These are phyloP conservation scores for Colletotrichum scovillei DNA, from an alignment of 2,329 filamentous ascomycete genomes.

Conservation along the genomic window DNA sequence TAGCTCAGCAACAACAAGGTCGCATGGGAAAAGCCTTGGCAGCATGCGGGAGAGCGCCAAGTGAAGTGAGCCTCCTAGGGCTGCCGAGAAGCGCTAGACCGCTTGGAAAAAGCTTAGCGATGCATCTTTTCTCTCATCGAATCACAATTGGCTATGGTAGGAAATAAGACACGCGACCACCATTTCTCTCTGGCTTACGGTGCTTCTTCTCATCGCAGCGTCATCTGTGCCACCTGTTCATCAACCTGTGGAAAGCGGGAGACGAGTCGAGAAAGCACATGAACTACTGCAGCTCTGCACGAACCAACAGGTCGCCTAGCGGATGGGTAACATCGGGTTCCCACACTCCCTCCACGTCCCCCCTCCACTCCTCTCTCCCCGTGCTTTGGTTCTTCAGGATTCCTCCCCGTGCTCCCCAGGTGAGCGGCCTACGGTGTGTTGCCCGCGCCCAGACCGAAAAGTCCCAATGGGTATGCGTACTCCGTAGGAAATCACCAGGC, in stretches of 20 bases:
- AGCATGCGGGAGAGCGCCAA: background rate
- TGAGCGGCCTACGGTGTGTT: background rate
- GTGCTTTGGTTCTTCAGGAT: no score
- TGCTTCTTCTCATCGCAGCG: background rate
- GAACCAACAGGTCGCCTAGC: background rate
- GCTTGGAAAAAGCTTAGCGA: conserved; percentile 12
- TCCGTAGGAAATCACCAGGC: background rate
- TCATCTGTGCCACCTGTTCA: background rate
- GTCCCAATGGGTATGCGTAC: background rate
- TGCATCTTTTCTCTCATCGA: background rate
- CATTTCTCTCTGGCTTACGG: background rate
- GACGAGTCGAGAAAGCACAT: background rate
- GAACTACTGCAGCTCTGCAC: background rate
- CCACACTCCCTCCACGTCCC: background rate
- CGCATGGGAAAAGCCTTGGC: background rate
- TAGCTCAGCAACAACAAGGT: background rate
- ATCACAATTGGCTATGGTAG: background rate
- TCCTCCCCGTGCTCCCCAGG: background rate
- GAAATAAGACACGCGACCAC: background rate
- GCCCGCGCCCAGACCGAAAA: background rate
- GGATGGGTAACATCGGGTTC: background rate
- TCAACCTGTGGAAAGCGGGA: background rate
- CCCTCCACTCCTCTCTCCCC: background rate
- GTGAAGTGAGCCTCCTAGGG: background rate
- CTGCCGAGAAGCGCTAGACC: background rate